Conservation (phyloP, 2,329 filamentous ascomycete species). For the Cercospora nicotianae region DNA sequence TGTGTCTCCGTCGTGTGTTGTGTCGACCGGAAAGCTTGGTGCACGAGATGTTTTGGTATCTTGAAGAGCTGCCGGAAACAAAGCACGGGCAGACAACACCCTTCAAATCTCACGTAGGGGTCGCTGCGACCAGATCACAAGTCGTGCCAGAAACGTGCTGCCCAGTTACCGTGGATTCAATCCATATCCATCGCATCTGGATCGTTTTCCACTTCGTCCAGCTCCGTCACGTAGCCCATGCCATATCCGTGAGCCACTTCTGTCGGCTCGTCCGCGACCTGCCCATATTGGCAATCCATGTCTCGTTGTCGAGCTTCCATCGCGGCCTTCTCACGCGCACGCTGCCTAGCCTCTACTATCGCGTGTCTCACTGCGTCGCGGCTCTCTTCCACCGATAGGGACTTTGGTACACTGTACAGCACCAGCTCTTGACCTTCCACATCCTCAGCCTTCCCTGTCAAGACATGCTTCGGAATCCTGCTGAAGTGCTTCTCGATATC, state of each 20-base stretch:
- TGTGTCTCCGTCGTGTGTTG: background rate
- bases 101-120: background rate
- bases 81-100: background rate
- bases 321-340: constrained; percentile 58
- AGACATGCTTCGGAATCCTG: constrained; percentile 66
- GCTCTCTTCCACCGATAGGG: constrained; percentile 71
- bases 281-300: constrained; percentile 35
- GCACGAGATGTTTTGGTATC: background rate
- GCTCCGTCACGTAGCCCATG: constrained; percentile 30
- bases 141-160: background rate
- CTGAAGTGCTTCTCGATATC: constrained; percentile 81
- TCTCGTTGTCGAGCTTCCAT: constrained; percentile 35
- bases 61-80: background rate
- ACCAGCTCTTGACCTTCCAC: constrained; percentile 68
- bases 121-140: background rate
- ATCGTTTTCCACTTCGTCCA: constrained; percentile 51
- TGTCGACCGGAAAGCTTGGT: background rate
- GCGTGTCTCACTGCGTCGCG: constrained; percentile 76
- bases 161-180: constrained; percentile 13
- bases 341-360: constrained; percentile 74
- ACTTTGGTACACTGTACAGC: constrained; percentile 77
- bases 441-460: constrained; percentile 57
- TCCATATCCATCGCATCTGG: constrained; percentile 68
- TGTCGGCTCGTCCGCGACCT: constrained; percentile 20
- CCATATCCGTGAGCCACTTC: constrained; percentile 41